These are phyloP conservation scores for Aquilaria agallochum DNA, from an alignment of 441 rosid species.

Conservation along the genomic window DNA sequence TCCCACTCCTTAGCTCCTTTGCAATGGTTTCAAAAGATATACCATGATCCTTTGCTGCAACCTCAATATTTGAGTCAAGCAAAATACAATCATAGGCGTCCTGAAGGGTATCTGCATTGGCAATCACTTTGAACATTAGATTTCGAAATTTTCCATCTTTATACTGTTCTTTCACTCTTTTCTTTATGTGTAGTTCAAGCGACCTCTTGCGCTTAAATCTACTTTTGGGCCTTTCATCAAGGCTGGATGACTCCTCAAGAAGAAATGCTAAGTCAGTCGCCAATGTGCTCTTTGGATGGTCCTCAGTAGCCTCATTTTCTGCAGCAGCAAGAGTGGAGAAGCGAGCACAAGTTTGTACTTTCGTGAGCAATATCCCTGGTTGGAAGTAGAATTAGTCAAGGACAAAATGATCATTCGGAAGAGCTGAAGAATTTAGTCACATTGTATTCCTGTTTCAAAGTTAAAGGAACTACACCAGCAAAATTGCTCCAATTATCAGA, in stretches of 20 bases:
- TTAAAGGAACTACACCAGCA: no score
- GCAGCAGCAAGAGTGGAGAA: conserved; percentile 30
- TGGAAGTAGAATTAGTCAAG: background rate
- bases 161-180: conserved; percentile 75
- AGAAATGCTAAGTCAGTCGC: conserved; percentile 64
- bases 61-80: conserved; percentile 64
- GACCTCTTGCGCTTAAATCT: conserved; percentile 71
- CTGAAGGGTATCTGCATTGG: conserved; percentile 60
- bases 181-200: conserved; percentile 67
- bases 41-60: conserved; percentile 18
- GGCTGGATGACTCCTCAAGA: conserved; percentile 49
- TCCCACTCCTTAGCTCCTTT: conserved; percentile 53
- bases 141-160: conserved; percentile 54
- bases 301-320: conserved; percentile 21
- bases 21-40: conserved; percentile 46
- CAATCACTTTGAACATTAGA: conserved; percentile 59
- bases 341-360: conserved; percentile 14
- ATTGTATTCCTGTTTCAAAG: no score
- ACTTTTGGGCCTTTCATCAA: conserved; percentile 38
- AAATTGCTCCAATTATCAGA: no score
- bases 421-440: no score
- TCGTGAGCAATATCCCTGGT: conserved; percentile 19
- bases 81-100: conserved; percentile 66
- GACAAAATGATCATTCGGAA: no score
- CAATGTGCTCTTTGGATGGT: conserved; percentile 29